These are phyloP conservation scores for Globisporangium rhizosaccharum DNA, from an alignment of 352 stramenopile genomes.

Conservation along the genomic window DNA sequence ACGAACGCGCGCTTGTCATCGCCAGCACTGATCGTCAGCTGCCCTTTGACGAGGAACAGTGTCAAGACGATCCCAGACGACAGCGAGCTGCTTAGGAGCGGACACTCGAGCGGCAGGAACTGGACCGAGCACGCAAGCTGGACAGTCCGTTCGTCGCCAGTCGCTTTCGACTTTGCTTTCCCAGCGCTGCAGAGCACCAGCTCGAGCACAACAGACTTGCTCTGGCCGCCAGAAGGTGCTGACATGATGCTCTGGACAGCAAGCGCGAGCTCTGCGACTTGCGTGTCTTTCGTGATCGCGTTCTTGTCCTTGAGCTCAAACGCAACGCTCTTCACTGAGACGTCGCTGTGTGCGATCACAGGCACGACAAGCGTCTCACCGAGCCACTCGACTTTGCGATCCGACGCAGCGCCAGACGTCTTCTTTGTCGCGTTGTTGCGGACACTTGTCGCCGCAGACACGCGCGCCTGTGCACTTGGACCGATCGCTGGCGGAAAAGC, in stretches of 20 bases:
- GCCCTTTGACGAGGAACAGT: constrained; percentile 20
- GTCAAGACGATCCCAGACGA: constrained; percentile 20
- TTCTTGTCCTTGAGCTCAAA: constrained; percentile 45
- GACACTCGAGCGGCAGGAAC: constrained; percentile 19
- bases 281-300: constrained; percentile 31
- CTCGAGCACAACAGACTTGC: neutral
- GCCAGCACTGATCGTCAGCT: constrained; percentile 6
- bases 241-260: constrained; percentile 10
- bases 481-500: constrained; percentile 4
- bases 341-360: constrained; percentile 7
- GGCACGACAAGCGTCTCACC: constrained; percentile 26
- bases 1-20: constrained; percentile 1
- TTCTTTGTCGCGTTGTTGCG: constrained; percentile 26
- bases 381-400: constrained; percentile 18
- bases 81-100: constrained; percentile 8
- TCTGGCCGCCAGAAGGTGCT: constrained; percentile 1
- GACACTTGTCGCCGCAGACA: constrained; percentile 15
- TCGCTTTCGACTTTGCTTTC: neutral
- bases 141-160: constrained; percentile 1
- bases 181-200: constrained; percentile 1
- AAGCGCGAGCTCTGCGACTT: constrained; percentile 18
- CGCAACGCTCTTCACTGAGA: constrained; percentile 6
- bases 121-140: constrained; percentile 11
- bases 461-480: constrained; percentile 1
- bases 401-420: neutral